Evolutionary conservation across 306 rosid species (phyloP).

Genomic region (Cicer pinnatifidum): DNA sequence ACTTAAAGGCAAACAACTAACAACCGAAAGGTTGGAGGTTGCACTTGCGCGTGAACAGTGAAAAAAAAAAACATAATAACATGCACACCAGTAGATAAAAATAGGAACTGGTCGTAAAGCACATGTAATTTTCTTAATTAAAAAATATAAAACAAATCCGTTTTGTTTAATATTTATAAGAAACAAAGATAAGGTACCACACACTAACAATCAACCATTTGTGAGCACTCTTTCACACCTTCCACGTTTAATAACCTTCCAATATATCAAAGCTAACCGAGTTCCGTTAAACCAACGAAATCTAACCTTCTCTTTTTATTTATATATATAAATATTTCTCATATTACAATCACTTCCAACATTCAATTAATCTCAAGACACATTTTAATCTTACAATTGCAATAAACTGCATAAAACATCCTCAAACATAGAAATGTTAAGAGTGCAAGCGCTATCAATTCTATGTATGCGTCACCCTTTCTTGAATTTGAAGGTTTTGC

Average conservation of each 20-base stretch:
- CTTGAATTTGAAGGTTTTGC: neutral
- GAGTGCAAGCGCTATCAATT: conserved; percentile 1
- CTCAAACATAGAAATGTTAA: neutral
- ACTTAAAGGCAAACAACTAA: no score
- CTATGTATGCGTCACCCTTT: neutral
- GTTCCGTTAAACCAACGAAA: neutral
- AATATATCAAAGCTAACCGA: neutral
- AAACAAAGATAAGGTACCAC: no score
- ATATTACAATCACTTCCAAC: neutral
- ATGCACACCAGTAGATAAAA: neutral
- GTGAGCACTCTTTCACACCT: neutral
- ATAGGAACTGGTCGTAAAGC: neutral
- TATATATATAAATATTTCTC: neutral
- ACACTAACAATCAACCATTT: no score
- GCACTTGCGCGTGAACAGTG: neutral
- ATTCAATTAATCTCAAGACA: neutral
- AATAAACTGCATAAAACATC: no score
- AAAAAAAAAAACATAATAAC: neutral
- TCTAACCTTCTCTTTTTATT: neutral
- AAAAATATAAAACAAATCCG: neutral
- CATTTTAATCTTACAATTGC: no score
- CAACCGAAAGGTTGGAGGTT: no score
- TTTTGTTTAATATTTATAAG: no score
- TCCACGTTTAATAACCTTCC: neutral
- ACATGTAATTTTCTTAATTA: neutral